phyloP scores from a whole-genome alignment of 2,329 filamentous ascomycete species.

The Fusarium foetens region DNA sequence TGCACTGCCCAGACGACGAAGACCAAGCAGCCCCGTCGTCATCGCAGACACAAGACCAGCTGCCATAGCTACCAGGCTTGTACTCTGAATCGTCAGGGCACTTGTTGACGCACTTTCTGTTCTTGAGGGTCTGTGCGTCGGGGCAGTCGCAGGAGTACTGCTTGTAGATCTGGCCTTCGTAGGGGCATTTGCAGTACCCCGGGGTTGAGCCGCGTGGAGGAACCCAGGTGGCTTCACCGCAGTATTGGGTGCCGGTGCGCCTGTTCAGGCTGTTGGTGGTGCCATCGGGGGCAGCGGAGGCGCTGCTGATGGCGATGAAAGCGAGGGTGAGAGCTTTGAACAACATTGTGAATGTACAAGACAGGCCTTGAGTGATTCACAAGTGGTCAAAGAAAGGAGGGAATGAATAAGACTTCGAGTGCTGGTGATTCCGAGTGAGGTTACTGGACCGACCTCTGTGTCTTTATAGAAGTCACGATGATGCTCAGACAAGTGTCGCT shows the following conservation, averaged over 20 bases:
- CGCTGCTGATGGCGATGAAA: neutral
- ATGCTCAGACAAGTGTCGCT: too few relatives aligned
- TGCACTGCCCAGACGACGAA: neutral
- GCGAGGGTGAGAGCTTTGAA: neutral
- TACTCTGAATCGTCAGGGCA: neutral
- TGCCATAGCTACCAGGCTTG: neutral
- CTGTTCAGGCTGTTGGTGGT: neutral
- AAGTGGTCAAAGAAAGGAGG: neutral
- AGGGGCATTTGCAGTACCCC: neutral
- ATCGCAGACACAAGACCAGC: neutral
- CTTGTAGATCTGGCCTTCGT: neutral
- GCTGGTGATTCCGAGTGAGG: fast-evolving
- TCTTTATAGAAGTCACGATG: neutral
- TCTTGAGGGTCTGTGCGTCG: neutral
- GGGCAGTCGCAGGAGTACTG: neutral
- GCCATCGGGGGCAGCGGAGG: neutral
- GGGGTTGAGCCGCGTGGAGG: neutral
- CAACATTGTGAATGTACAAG: neutral
- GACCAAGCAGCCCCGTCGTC: neutral
- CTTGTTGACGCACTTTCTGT: neutral
- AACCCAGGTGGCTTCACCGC: neutral
- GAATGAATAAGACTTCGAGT: too few relatives aligned
- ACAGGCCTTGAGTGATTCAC: too few relatives aligned
- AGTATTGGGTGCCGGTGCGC: neutral
- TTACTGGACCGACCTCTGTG: fast-evolving